Base-by-base conservation (phyloP, 345 rosid species). In the Jatropha curcas region DNA sequence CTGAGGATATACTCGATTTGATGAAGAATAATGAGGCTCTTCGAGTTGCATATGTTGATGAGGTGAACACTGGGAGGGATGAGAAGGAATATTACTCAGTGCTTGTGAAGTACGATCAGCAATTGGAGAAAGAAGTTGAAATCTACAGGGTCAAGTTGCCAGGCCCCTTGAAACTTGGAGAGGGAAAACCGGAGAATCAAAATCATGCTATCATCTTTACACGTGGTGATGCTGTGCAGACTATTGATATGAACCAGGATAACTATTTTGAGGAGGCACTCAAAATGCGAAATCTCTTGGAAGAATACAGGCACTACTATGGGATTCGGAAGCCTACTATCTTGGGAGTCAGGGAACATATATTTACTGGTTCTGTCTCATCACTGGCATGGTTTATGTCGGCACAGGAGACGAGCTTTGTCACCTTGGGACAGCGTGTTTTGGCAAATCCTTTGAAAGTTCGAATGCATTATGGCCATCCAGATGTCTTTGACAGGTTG, bases 231-330 rank as follows among this genome's bases (percentile, higher is more conserved):
- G 98, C 98, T 37, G 84, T 94, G 66, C 98, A 94, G 77, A 94
- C 98, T n/a, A 94, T 94, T 65, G 98, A 94, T 75, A 94, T 94
- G 98, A 94, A 94, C 84, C 98, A 94, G 85, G 98, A 94, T 82
- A 89, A 87, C 81, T 92, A 94, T 84, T 94, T 94, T 68, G 98
- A 94, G 80, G 98, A 94, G 89, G 97, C 98, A 4, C 95, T 94
- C 70, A 94, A 94, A 84, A 86, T 94, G 94, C 86, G 98, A 65
- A 94, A 94, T 81, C 83, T 94, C 66, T 82, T 94, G 91, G 98
- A 94, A 86, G 97, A 94, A 65, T 94, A 84, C 89, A 87, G 79
- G 81, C 78, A 7, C 33, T 59, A 75, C 76, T 88, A 94, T 74
- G 95, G 98, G 46, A 89, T 88, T 9, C 82, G 97, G 76, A 91